Base-by-base conservation (phyloP, 331 rosid genomes). In the Malus hybrid region DNA sequence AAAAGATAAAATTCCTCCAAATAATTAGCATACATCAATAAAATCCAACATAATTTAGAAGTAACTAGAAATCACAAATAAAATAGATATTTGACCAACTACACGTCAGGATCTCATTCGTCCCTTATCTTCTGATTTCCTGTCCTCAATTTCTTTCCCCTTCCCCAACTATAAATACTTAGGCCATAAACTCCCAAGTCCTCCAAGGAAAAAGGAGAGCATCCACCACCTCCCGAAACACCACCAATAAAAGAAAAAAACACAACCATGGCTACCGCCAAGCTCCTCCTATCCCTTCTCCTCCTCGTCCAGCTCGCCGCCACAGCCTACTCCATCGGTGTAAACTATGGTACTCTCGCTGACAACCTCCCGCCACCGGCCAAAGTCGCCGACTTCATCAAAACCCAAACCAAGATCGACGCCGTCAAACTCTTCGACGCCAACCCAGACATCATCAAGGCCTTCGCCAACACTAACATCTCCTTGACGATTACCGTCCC, bases 331-430 rank as follows among this genome's bases (percentile, higher is more conserved):
- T 74, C 92, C 80, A 81, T 94, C 61, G 98, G 98, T 20, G 83
- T 94, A 28, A 94, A 94, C 92, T 94, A 94, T 32, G 98, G 98
- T 19, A 94, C 96, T 9, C 80, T 88, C 1, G 97, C 70, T 1
- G 84, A 94, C 89, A 86, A 94, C 86, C 97, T 94, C 1, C 96
- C 91, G 0, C 75, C 92, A 1, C 92, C 97, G 0, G 18, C 82
- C 0, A 63, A 81, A 68, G 99, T 94, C 24, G 99, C 77, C 0
- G 84, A 87, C 75, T 92, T 94, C 70, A 57, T 94, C 7, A 87
- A 85, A 71, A 85, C 96, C 4, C 75, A 28, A 52, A 94, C 97
- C 18, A 69, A 26, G 72, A 77, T 94, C 20, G 86, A 92, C 84
- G 19, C 88, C n/a, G 87, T 94, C 2, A 94, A 94, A 86, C 80